phyloP scores from a whole-genome alignment of 805 yeast species.

The Huiozyma naganishii region DNA sequence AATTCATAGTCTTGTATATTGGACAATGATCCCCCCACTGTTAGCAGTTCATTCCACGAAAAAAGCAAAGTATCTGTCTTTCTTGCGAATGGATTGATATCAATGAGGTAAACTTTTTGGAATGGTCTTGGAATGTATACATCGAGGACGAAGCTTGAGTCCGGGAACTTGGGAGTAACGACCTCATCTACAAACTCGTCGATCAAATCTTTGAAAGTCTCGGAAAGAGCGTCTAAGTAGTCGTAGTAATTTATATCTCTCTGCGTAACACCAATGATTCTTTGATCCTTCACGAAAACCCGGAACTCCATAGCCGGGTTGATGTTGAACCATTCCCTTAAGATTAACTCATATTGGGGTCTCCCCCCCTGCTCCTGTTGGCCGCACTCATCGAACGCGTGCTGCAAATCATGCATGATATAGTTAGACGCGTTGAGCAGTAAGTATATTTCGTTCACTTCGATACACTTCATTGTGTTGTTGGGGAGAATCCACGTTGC shows the following conservation, averaged over 20 bases:
- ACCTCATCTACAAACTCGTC: constrained; percentile 43
- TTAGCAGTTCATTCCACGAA: constrained; percentile 71
- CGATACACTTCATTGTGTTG: constrained; percentile 61
- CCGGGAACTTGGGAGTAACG: constrained; percentile 40
- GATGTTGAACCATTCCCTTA: constrained; percentile 72
- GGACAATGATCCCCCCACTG: constrained; percentile 8
- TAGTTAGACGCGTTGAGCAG: constrained; percentile 81
- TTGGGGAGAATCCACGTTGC: constrained; percentile 84
- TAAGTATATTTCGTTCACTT: constrained; percentile 66
- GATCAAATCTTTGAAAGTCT: constrained; percentile 37
- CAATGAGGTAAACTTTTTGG: constrained; percentile 56
- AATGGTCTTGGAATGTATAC: constrained; percentile 73
- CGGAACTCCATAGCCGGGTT: constrained; percentile 91
- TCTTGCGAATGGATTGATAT: constrained; percentile 76
- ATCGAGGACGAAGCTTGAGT: constrained; percentile 58
- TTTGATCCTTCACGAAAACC: constrained; percentile 58
- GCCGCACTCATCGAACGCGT: constrained; percentile 46
- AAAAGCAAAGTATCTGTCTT: constrained; percentile 69
- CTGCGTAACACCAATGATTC: constrained; percentile 67
- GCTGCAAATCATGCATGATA: constrained; percentile 70
- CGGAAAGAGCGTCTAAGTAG: constrained; percentile 46
- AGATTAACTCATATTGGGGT: constrained; percentile 50
- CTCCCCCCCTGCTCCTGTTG: constrained; percentile 22
- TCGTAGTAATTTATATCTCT: constrained; percentile 78
- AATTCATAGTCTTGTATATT: constrained; percentile 35